These are phyloP conservation scores for Solanum rostratum DNA, from an alignment of 257 asterid species.

Conservation along the genomic window DNA sequence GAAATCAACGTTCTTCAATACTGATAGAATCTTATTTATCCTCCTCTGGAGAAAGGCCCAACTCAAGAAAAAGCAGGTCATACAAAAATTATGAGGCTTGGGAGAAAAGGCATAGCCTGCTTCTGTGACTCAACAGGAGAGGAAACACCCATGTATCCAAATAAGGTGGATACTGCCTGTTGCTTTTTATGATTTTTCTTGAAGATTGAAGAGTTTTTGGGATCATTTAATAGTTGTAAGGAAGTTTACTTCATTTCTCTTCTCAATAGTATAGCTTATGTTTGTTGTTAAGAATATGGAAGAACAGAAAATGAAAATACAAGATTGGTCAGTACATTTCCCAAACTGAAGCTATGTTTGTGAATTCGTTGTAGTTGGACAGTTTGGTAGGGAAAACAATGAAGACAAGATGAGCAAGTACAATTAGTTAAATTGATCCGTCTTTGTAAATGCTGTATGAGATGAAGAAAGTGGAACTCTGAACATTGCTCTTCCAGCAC, in stretches of 20 bases:
- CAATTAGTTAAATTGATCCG: background rate
- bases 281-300: background rate
- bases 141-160: background rate
- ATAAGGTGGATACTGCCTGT: background rate
- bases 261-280: background rate
- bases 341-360: background rate
- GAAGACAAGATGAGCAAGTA: background rate
- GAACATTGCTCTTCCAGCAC: background rate
- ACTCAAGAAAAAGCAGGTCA: background rate
- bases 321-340: background rate
- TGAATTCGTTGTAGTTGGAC: background rate
- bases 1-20: background rate
- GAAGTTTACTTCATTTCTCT: background rate
- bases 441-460: background rate
- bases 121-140: background rate
- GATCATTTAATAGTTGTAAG: background rate
- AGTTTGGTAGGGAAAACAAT: background rate
- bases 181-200: background rate
- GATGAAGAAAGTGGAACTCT: background rate
- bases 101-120: background rate
- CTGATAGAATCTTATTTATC: background rate
- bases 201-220: background rate
- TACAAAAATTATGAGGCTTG: background rate
- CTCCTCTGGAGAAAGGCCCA: background rate
- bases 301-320: background rate